phyloP scores from a whole-genome alignment of 1,139 yeast genomes.

The Pneumocystis carinii region DNA sequence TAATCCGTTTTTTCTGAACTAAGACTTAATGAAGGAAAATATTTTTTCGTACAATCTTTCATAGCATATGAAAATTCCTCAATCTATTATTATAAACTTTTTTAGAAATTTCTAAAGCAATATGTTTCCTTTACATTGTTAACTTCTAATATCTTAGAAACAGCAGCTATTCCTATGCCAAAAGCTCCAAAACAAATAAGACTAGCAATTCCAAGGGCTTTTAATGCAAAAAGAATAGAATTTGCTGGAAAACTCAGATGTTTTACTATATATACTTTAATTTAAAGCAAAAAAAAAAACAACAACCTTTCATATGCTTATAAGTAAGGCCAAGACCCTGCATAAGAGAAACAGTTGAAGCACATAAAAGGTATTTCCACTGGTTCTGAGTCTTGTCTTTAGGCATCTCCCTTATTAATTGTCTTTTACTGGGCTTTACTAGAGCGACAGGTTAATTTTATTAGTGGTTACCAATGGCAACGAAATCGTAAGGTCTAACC shows the following conservation, averaged over 20 bases:
- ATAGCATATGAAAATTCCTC: not conserved
- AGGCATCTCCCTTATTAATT: not conserved
- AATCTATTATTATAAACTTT: not conserved
- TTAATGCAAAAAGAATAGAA: not conserved
- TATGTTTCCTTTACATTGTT: not conserved
- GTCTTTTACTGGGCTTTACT: too few species aligned
- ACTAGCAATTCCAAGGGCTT: not conserved
- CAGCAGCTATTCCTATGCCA: not conserved
- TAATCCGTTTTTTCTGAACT: not conserved
- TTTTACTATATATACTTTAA: not conserved
- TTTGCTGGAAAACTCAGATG: not conserved
- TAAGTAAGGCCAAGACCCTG: not conserved
- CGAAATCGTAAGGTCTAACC: not conserved
- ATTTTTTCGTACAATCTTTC: not conserved
- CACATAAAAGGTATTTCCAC: not conserved
- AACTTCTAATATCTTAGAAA: not conserved
- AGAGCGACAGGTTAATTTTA: too few species aligned
- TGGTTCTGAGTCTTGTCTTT: not conserved
- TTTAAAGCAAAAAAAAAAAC: not conserved
- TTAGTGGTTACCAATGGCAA: not conserved
- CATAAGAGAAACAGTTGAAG: not conserved
- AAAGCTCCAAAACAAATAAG: not conserved
- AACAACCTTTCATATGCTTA: not conserved
- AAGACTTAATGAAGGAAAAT: not conserved
- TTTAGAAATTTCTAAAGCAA: not conserved